Conservation (phyloP, 371 early-diverging fungal species). For the Mucor piriformis region DNA sequence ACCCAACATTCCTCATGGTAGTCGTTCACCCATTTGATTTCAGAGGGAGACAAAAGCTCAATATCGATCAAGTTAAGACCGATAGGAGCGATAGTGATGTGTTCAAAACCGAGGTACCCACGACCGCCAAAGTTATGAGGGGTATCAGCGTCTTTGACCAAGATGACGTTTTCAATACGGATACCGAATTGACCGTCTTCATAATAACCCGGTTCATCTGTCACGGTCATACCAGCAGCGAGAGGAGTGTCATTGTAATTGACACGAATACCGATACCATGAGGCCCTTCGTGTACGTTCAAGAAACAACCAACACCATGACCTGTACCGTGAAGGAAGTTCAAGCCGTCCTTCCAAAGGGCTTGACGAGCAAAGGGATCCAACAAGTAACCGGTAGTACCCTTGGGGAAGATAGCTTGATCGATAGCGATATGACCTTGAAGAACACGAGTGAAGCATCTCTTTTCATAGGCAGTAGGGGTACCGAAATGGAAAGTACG, state of each 20-base stretch:
- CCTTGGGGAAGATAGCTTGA: conserved; percentile 83
- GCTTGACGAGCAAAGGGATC: conserved; percentile 89
- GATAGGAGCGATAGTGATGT: conserved; percentile 86
- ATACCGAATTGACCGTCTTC: conserved; percentile 98
- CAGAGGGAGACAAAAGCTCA: conserved; percentile 67
- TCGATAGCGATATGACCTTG: conserved; percentile 97
- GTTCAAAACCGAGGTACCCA: conserved; percentile 87
- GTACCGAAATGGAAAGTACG: conserved; percentile 94
- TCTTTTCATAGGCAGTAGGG: conserved; percentile 86
- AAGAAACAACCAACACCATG: conserved; percentile 99
- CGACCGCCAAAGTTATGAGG: conserved; percentile 80
- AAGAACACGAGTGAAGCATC: conserved; percentile 96
- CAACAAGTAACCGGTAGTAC: conserved; percentile 82
- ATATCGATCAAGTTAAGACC: conserved; percentile 76
- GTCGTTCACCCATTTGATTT: conserved; percentile 83
- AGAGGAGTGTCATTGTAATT: conserved; percentile 75
- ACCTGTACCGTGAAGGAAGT: conserved; percentile 99
- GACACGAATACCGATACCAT: conserved; percentile 87
- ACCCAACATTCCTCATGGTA: conserved; percentile 80
- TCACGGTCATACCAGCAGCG: conserved; percentile 87
- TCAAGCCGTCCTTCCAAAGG: conserved; percentile 93
- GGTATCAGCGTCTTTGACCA: conserved; percentile 71
- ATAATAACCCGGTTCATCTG: conserved; percentile 98
- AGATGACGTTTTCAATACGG: conserved; percentile 95
- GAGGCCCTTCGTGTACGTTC: conserved; percentile 99